Evolutionary conservation across 2,329 filamentous ascomycete genomes (phyloP).

Genomic region (Hirsutella thompsonii): DNA sequence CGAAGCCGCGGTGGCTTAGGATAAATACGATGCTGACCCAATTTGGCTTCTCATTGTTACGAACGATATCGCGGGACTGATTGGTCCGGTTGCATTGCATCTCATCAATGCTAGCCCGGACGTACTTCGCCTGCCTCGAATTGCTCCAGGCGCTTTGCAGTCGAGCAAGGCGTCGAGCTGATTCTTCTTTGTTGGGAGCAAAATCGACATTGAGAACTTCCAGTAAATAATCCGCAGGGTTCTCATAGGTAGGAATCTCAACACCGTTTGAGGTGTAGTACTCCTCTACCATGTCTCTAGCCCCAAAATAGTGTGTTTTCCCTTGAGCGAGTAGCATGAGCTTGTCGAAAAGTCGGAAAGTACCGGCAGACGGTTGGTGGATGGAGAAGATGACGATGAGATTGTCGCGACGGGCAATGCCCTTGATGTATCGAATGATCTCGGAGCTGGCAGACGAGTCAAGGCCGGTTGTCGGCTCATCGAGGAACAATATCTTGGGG

Average conservation of each 20-base stretch:
- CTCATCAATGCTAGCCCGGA: background rate
- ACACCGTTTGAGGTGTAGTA: conserved; percentile 53
- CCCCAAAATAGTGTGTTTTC: conserved; percentile 60
- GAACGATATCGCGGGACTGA: background rate
- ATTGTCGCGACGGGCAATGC: conserved; percentile 53
- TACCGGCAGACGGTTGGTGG: conserved; percentile 72
- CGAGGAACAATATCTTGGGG: conserved; percentile 69
- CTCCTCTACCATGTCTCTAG: conserved; percentile 36
- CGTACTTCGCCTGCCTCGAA: background rate
- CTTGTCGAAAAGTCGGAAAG: conserved; percentile 71
- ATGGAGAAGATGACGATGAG: conserved; percentile 72
- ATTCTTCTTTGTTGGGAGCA: conserved; percentile 29
- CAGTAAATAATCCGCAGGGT: conserved; percentile 70
- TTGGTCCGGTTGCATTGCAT: background rate
- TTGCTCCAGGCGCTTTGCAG: conserved; percentile 14
- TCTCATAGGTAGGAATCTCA: conserved; percentile 55
- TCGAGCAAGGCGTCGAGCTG: conserved; percentile 21
- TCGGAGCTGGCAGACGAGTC: conserved; percentile 68
- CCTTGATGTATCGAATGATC: conserved; percentile 60
- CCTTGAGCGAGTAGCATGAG: conserved; percentile 61
- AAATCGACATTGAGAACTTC: conserved; percentile 74
- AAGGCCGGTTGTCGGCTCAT: conserved; percentile 74
- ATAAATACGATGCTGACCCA: conserved; percentile 41
- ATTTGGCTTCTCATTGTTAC: conserved; percentile 22
- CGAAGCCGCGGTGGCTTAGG: conserved; percentile 64